Evolutionary conservation across 495 filamentous ascomycete species (phyloP).

Genomic region (Bathelium albidoporum): DNA sequence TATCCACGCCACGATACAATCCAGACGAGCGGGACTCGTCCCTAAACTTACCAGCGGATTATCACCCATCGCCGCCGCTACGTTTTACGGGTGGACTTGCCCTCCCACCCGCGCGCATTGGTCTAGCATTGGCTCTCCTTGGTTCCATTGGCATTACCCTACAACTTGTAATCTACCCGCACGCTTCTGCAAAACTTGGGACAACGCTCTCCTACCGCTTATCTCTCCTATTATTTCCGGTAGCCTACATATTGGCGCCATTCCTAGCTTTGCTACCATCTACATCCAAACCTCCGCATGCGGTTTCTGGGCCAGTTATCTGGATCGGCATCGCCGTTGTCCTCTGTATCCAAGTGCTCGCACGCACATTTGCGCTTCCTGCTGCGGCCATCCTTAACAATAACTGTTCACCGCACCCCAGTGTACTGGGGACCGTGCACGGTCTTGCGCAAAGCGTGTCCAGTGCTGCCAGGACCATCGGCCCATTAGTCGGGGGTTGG

Average conservation of each 20-base stretch:
- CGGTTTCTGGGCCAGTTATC: constrained; percentile 52
- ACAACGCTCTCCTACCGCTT: constrained; percentile 50
- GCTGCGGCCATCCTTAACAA: constrained; percentile 59
- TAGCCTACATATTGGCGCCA: constrained; percentile 56
- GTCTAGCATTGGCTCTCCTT: constrained; percentile 57
- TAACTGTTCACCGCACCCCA: constrained; percentile 52
- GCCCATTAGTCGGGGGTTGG: constrained; percentile 55
- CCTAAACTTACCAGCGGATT: constrained; percentile 35
- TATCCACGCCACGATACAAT: constrained; percentile 50
- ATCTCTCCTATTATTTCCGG: constrained; percentile 52
- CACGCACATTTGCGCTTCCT: constrained; percentile 61
- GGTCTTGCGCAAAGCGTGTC: constrained; percentile 56
- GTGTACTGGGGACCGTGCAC: constrained; percentile 57
- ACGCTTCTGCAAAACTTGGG: constrained; percentile 48
- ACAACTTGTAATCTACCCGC: constrained; percentile 62
- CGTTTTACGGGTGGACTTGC: constrained; percentile 65
- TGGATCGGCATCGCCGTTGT: constrained; percentile 54
- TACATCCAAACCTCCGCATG: constrained; percentile 17
- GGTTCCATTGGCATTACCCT: constrained; percentile 58
- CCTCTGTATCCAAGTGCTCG: constrained; percentile 56
- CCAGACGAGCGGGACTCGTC: constrained; percentile 20
- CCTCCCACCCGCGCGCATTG: constrained; percentile 55
- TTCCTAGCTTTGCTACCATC: constrained; percentile 54
- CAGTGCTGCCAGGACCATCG: constrained; percentile 50
- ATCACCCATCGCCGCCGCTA: constrained; percentile 41